A percentile compares a stretch with the other conserved stretches of the same genome.
These are phyloP conservation scores for Lophium mytilinum DNA, from an alignment of 495 filamentous ascomycete species.

Conservation along the genomic window DNA sequence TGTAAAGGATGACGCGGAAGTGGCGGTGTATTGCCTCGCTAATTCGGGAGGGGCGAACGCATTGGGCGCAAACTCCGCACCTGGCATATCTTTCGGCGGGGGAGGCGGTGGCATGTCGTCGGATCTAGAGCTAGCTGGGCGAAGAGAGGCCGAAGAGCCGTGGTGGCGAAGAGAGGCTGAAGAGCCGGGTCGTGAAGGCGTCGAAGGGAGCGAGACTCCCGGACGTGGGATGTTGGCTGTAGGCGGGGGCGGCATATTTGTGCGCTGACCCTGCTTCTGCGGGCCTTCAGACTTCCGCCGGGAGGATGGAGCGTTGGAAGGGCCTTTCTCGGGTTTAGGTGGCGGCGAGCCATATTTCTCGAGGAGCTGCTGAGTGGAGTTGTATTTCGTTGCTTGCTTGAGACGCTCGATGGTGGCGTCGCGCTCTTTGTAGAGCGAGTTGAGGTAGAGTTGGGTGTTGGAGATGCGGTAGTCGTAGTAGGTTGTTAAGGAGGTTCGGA, in stretches of 20 bases:
- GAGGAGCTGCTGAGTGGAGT: conserved; percentile 84
- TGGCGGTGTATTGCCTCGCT: conserved; percentile 37
- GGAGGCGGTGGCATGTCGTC: conserved; percentile 17
- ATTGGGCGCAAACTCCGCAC: conserved; percentile 53
- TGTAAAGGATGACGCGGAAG: conserved; percentile 40
- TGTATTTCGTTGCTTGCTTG: conserved; percentile 88
- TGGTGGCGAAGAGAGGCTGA: conserved; percentile 4
- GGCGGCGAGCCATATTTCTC: conserved; percentile 69
- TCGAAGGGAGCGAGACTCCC: conserved; percentile 22
- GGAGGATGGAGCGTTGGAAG: conserved; percentile 39
- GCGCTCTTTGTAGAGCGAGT: conserved; percentile 66
- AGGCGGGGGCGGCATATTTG: conserved; percentile 62
- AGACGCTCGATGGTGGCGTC: conserved; percentile 85
- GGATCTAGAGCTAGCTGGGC: neutral
- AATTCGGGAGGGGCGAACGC: conserved; percentile 37
- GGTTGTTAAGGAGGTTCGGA: conserved; percentile 50
- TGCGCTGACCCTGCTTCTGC: conserved; percentile 38
- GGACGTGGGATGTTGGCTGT: conserved; percentile 69
- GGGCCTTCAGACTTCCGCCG: conserved; percentile 31
- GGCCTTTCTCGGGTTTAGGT: conserved; percentile 10
- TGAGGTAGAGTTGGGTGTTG: conserved; percentile 55
- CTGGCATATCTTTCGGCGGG: conserved; percentile 18
- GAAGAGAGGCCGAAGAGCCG: neutral
- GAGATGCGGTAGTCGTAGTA: conserved; percentile 78
- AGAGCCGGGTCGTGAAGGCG: conserved; percentile 14